A percentile compares a stretch with the other conserved stretches of the same genome.
phyloP scores from a whole-genome alignment of 306 rosid species.

The Dalbergia cultrata region DNA sequence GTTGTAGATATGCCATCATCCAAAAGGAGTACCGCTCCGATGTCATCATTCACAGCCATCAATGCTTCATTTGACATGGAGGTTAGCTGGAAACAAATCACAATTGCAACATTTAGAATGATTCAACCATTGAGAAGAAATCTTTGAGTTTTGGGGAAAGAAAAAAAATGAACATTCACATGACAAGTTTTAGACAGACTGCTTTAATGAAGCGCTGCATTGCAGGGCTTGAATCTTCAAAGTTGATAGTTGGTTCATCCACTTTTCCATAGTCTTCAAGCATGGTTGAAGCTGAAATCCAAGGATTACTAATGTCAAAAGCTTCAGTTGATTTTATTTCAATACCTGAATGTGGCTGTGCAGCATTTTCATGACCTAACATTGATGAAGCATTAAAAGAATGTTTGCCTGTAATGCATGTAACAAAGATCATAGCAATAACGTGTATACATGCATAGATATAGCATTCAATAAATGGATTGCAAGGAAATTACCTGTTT shows the following conservation, averaged over 20 bases:
- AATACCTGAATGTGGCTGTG: neutral
- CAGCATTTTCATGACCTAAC: conserved; percentile 23
- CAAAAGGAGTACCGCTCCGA: conserved; percentile 26
- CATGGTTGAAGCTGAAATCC: conserved; percentile 40
- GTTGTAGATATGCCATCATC: conserved; percentile 16
- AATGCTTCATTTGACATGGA: conserved; percentile 40
- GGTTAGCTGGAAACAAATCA: conserved; percentile 43
- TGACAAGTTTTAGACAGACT: conserved; percentile 47
- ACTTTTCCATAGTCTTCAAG: conserved; percentile 7
- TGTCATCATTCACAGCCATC: conserved; percentile 28
- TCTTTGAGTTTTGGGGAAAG: neutral
- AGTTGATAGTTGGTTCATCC: neutral
- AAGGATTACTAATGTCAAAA: conserved; percentile 7
- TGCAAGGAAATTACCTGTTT: conserved; percentile 32
- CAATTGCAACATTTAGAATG: conserved; percentile 11
- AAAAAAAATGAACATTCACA: neutral
- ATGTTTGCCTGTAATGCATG: conserved; percentile 20
- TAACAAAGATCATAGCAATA: conserved; percentile 22
- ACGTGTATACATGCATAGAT: conserved; percentile 14
- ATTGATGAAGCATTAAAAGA: conserved; percentile 19
- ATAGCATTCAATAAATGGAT: conserved; percentile 30
- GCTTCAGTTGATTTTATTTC: conserved; percentile 12
- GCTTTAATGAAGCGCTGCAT: conserved; percentile 39
- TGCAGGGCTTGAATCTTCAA: conserved; percentile 42
- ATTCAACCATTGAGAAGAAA: neutral